Base-by-base conservation (phyloP, 108 stramenopile genomes). In the Discostella stelligeroides region DNA sequence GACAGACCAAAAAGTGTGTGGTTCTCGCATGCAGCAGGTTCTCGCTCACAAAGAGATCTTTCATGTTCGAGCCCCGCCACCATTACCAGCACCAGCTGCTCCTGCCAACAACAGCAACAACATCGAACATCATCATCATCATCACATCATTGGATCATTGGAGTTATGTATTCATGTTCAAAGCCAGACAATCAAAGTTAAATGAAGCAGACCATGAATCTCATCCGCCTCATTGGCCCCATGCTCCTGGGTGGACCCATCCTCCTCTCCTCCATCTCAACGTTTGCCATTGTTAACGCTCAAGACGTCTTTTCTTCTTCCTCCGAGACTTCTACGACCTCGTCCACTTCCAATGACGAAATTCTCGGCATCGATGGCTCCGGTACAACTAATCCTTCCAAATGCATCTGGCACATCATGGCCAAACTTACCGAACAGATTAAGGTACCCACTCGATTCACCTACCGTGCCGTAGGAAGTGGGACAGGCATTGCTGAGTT, bases 401-500 rank as follows among this genome's bases (percentile, higher is more conserved):
- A 88, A 60, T 96, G 89, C 75, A 87, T 82, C 57, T 93, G 91
- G 90, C 71, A 85, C 43, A 82, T 93, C 34, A 86, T 96, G 78
- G 79, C 84, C 43, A 80, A 84, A 43, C 66, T 89, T 60, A 50
- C 79, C 27, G 80, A 78, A 15, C 88, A 81, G 27, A 67, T 85
- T 63, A 88, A 87, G 57, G 41, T 76, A 18, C 88, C 89, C 51
- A 61, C 81, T 21, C 82, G 79, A 11, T 74, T 92, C 68, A 88
- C 95, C 17, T 96, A 96, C 82, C 91, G 95, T 64, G 95, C 82
- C 56, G 86, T 96, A 27, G 95, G 95, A 37, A 84, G 83, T n/a
- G 80, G 85, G 10, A 86, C 85, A 17, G 95, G 95, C 29, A 82
- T 84, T 10, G 50, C 48, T 2, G 95, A 96, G 60, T 92, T 93